Base-by-base conservation (phyloP, 1,284 basidiomycete species). In the Bjerkandera adusta region DNA sequence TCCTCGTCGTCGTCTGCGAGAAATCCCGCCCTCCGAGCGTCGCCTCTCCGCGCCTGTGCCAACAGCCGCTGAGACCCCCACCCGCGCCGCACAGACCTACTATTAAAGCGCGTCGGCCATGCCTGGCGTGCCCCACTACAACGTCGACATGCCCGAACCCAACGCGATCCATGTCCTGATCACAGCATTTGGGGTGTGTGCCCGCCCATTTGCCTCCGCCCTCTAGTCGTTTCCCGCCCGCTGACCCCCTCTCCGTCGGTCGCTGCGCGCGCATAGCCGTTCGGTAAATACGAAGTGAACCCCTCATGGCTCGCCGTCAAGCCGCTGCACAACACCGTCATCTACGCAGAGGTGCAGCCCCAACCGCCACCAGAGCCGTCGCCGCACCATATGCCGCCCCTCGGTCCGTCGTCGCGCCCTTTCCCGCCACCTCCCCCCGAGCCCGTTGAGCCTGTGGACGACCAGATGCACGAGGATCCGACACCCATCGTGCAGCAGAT, bases 291-390 rank as follows among this genome's bases (percentile, higher is more conserved):
- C 56, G 59, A 67, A 30, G 70, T 72, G 55, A 83, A 83, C 56
- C 81, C 82, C 1, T 81, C 81, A 21, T 84, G 82, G 81, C 66
- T 80, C 7, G 79, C 81, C 27, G 77, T 81, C 18, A 65, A 73
- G 46, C 69, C 76, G 12, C 67, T 83, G 22, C 76, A 83, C 59
- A 77, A 82, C 55, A 62, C 68, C 36, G 53, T 76, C 49, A 62
- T 84, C 21, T 64, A 67, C 45, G 57, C 69, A 15, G 68, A 79
- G 33, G 60, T 41, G 18, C 39, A 43, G 13, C 46, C 46, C 3
- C 47, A 24, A 12, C 33, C 43, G 10, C 39, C 44, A 16, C 27
- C 43, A 4, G 43, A 48, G 47, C 12, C 45, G 54, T 27, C 40
- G 8, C 27, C 36, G 13, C 44, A 46, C 13, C 69, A 16, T 49